These are phyloP conservation scores for Fusarium duplospermum DNA, from an alignment of 2,329 filamentous ascomycete genomes.

Conservation along the genomic window DNA sequence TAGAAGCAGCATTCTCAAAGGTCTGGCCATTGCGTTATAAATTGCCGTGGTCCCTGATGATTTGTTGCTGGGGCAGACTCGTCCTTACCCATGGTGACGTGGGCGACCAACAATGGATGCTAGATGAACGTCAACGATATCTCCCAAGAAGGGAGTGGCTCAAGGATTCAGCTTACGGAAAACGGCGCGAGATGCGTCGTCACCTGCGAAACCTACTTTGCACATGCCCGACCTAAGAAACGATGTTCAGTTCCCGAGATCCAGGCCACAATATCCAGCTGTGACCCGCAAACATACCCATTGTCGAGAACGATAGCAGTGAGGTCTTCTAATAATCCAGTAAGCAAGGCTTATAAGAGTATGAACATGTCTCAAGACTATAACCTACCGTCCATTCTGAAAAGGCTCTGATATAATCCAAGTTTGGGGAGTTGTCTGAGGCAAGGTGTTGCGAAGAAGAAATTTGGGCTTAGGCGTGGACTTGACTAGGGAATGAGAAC, in stretches of 20 bases:
- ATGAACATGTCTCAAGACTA: background rate
- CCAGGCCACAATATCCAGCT: constrained; percentile 18
- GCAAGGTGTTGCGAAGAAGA: background rate
- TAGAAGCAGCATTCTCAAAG: constrained; percentile 8
- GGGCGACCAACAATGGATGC: constrained; percentile 99
- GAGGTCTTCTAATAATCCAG: constrained; percentile 83
- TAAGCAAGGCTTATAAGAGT: background rate
- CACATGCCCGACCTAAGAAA: constrained; percentile 96
- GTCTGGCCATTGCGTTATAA: background rate
- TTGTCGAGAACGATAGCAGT: constrained; percentile 99
- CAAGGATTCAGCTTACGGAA: constrained; percentile 82
- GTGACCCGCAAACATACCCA: constrained; percentile 84
- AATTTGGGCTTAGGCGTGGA: background rate
- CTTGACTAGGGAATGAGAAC: background rate
- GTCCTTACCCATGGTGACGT: constrained; percentile 97
- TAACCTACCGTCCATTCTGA: background rate
- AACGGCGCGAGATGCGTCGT: constrained; percentile 99
- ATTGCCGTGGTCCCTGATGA: background rate
- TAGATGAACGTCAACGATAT: constrained; percentile 52
- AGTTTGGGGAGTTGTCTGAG: background rate
- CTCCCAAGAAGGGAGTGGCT: background rate
- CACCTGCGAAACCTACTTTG: constrained; percentile 99
- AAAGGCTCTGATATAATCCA: background rate
- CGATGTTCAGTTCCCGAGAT: background rate
- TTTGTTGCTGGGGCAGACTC: background rate